Evolutionary conservation across 1,284 basidiomycete genomes (phyloP).

Genomic region (Papiliotrema terrestris): DNA sequence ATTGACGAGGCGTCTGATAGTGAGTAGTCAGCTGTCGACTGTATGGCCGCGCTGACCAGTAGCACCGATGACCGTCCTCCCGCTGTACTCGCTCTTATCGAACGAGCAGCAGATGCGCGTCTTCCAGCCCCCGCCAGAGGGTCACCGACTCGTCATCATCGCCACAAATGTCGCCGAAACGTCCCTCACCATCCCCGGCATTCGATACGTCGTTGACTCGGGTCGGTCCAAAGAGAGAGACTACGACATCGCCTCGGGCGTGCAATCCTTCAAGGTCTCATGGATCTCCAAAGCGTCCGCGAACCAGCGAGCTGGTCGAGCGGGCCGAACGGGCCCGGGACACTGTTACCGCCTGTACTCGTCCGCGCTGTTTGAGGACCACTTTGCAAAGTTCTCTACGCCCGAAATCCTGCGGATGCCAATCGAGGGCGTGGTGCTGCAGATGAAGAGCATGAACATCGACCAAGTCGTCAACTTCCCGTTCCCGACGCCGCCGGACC

Average conservation of each 20-base stretch:
- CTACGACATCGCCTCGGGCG: constrained; percentile 60
- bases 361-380: constrained; percentile 79
- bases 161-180: constrained; percentile 77
- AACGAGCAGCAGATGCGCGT: constrained; percentile 72
- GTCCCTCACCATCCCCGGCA: constrained; percentile 71
- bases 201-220: constrained; percentile 71
- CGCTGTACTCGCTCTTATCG: constrained; percentile 68
- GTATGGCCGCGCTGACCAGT: constrained; percentile 3
- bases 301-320: constrained; percentile 67
- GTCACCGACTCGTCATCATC: constrained; percentile 65
- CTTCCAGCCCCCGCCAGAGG: constrained; percentile 63
- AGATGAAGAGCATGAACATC: constrained; percentile 99
- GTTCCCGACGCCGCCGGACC: constrained; percentile 94
- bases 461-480: constrained; percentile 96
- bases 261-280: constrained; percentile 67
- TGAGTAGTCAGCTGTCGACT: constrained; percentile 20
- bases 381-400: constrained; percentile 79
- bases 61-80: constrained; percentile 69
- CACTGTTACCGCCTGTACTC: constrained; percentile 75
- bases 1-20: constrained; percentile 50
- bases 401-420: constrained; percentile 96
- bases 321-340: constrained; percentile 71
- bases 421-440: constrained; percentile 92
- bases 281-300: constrained; percentile 77
- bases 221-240: constrained; percentile 76